Evolutionary conservation across 495 filamentous ascomycete species (phyloP).

Genomic region (Penicillium tannophilum): DNA sequence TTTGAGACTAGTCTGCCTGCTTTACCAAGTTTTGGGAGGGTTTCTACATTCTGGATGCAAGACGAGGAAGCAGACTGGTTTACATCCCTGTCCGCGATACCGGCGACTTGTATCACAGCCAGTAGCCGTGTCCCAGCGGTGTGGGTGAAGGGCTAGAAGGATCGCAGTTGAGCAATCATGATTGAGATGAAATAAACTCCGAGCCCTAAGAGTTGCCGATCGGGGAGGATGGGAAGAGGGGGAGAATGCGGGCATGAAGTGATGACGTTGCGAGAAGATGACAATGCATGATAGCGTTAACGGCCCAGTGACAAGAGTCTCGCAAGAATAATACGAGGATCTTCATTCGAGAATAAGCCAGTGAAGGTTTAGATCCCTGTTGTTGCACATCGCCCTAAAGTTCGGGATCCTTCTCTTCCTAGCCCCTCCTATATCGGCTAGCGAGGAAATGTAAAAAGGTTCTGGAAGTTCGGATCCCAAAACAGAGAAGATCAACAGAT

Average conservation of each 20-base stretch:
- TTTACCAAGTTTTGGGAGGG: not conserved
- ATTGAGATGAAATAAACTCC: not conserved
- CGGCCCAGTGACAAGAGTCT: not conserved
- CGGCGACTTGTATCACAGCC: not conserved
- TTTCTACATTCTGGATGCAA: not conserved
- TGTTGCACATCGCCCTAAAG: not conserved
- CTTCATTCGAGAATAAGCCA: not conserved
- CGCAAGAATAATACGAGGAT: not conserved
- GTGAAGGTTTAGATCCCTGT: not conserved
- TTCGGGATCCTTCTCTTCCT: not conserved
- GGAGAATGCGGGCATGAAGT: not conserved
- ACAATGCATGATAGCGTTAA: not conserved
- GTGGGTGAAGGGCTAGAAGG: not conserved
- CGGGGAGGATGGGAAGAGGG: not conserved
- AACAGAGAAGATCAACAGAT: conserved; percentile 6
- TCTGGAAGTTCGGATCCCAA: conserved; percentile 11
- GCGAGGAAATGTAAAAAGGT: not conserved
- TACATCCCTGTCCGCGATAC: not conserved
- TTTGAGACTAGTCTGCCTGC: not conserved
- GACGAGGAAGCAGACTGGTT: not conserved
- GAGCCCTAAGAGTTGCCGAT: not conserved
- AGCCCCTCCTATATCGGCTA: not conserved
- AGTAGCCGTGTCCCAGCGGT: too few species aligned
- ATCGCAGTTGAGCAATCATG: not conserved
- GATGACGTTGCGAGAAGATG: not conserved